Conservation (phyloP, 2,329 filamentous ascomycete species). For the Penicillium sp. region DNA sequence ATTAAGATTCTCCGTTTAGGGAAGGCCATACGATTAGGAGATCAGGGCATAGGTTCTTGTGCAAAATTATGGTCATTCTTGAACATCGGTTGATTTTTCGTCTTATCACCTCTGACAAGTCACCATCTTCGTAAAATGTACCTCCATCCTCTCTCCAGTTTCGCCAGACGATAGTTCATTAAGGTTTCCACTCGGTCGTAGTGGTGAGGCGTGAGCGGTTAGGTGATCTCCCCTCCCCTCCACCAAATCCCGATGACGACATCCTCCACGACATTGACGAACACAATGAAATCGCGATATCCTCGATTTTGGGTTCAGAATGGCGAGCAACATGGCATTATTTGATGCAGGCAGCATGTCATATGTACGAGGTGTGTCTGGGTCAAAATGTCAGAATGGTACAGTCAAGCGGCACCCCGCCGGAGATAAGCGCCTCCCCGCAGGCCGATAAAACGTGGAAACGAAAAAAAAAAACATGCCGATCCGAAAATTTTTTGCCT, state of each 20-base stretch:
- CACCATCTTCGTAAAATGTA: not conserved
- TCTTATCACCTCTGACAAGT: not conserved
- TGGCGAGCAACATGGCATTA: constrained; percentile 23
- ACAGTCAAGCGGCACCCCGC: no score
- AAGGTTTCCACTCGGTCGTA: not conserved
- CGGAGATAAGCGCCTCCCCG: constrained; percentile 20
- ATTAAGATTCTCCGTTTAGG: not conserved
- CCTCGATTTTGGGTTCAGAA: constrained; percentile 9
- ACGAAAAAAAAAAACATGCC: constrained; percentile 6
- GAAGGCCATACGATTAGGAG: not conserved
- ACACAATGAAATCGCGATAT: constrained; percentile 7
- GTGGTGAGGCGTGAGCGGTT: not conserved
- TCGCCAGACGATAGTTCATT: not conserved
- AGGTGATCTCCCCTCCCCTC: not conserved
- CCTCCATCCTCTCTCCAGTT: no score
- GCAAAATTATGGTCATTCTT: not conserved
- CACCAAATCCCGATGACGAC: constrained; percentile 25
- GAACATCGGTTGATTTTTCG: not conserved
- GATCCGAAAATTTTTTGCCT: constrained; percentile 24
- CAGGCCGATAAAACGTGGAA: constrained; percentile 12
- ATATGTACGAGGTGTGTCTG: constrained; percentile 10
- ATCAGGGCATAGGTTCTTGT: not conserved
- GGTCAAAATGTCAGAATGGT: no score
- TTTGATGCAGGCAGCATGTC: constrained; percentile 22
- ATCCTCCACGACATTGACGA: constrained; percentile 27